phyloP scores from a whole-genome alignment of 352 stramenopile species.

The Sclerospora graminicola region DNA sequence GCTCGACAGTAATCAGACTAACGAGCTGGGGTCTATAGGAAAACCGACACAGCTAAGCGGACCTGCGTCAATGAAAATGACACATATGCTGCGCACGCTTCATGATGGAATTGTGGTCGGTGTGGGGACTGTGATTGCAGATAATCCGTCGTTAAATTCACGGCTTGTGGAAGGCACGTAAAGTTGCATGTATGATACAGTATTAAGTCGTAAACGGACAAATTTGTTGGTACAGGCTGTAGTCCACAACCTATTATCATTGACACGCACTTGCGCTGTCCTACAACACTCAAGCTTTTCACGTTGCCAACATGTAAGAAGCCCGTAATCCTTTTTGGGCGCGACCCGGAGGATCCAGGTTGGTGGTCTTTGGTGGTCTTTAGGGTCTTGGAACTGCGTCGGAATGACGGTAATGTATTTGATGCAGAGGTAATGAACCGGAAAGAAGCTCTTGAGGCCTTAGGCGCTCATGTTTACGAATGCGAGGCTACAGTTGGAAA shows the following conservation, averaged over 20 bases:
- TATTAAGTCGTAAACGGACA: too few relatives aligned
- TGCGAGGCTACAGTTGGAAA: slow-evolving; percentile 17
- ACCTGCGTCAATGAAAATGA: slow-evolving; percentile 74
- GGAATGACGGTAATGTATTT: background rate
- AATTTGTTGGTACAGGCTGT: slow-evolving; percentile 22
- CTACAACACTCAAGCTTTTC: slow-evolving; percentile 66
- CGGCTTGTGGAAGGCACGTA: slow-evolving; percentile 40
- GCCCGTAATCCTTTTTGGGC: slow-evolving; percentile 48
- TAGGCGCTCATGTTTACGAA: slow-evolving; percentile 35
- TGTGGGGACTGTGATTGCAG: slow-evolving; percentile 69
- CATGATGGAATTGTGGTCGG: slow-evolving; percentile 85
- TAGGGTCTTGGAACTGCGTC: background rate
- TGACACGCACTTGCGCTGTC: slow-evolving; percentile 57
- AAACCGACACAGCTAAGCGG: slow-evolving; percentile 64
- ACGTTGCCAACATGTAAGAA: slow-evolving; percentile 51
- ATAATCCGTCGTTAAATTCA: slow-evolving; percentile 85
- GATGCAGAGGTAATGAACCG: slow-evolving; percentile 29
- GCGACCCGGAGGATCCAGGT: slow-evolving; percentile 18
- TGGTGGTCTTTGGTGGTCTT: too few relatives aligned
- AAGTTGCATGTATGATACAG: too few relatives aligned
- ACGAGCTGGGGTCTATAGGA: slow-evolving; percentile 19
- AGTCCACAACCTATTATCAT: slow-evolving; percentile 72
- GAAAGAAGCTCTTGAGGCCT: slow-evolving; percentile 25
- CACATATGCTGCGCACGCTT: slow-evolving; percentile 71
- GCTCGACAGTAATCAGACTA: too few relatives aligned